phyloP scores from a whole-genome alignment of 805 yeast genomes.

The Candida broadrunensis region DNA sequence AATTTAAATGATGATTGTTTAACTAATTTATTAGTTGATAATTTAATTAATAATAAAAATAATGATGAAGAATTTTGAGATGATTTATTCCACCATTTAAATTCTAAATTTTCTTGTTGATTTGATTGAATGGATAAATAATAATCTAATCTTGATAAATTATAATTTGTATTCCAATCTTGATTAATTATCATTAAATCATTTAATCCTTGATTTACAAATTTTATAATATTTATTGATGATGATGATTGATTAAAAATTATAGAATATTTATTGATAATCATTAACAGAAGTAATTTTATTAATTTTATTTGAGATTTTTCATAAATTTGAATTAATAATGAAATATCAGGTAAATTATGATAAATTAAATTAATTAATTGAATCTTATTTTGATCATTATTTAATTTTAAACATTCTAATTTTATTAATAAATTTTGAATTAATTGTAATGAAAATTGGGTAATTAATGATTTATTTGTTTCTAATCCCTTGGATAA shows the following conservation, averaged over 20 bases:
- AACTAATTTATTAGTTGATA: conserved; percentile 15
- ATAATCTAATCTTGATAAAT: conserved; percentile 55
- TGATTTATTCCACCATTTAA: conserved; percentile 76
- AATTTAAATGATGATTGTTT: conserved; percentile 14
- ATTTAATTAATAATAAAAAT: conserved; percentile 62
- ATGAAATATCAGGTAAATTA: conserved; percentile 51
- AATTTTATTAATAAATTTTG: conserved; percentile 54
- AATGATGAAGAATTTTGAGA: conserved; percentile 46
- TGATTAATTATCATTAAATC: background rate
- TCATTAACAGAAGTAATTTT: conserved; percentile 45
- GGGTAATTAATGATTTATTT: conserved; percentile 52
- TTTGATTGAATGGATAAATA: conserved; percentile 56
- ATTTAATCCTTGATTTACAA: conserved; percentile 14
- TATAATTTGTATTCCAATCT: conserved; percentile 39
- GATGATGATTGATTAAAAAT: conserved; percentile 20
- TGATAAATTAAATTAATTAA: conserved; percentile 22
- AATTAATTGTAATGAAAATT: conserved; percentile 61
- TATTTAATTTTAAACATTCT: conserved; percentile 9
- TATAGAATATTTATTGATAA: conserved; percentile 38
- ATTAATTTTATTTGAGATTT: conserved; percentile 38
- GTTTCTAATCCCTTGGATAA: conserved; percentile 53
- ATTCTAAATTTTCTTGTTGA: conserved; percentile 37
- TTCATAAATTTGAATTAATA: conserved; percentile 40
- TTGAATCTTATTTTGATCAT: conserved; percentile 17
- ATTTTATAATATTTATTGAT: conserved; percentile 15